phyloP scores from a whole-genome alignment of 768 basidiomycete genomes.

The Termitomyces titanicus region DNA sequence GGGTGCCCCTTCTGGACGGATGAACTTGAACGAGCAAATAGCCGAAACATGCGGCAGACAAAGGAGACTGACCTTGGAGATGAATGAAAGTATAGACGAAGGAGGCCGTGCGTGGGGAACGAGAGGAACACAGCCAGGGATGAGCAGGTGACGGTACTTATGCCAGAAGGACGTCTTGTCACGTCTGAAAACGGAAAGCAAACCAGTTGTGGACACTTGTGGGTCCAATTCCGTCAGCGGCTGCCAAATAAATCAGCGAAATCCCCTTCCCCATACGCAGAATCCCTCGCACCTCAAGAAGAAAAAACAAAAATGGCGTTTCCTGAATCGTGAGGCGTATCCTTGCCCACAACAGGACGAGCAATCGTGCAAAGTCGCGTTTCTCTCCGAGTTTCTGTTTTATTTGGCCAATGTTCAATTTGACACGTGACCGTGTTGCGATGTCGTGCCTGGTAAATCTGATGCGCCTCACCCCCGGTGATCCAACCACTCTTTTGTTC shows the following conservation, averaged over 20 bases:
- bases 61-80: constrained; percentile 41
- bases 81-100: constrained; percentile 63
- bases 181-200: constrained; percentile 36
- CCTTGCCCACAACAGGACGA: constrained; percentile 15
- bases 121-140: constrained; percentile 17
- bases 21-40: background rate
- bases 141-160: constrained; percentile 12
- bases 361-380: constrained; percentile 25
- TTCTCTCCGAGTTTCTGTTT: constrained; percentile 32
- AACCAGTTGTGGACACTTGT: constrained; percentile 46
- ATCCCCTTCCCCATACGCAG: constrained; percentile 6
- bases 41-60: constrained; percentile 11
- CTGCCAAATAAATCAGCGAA: constrained; percentile 30
- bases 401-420: constrained; percentile 47
- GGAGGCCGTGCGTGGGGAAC: constrained; percentile 62
- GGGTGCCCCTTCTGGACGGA: background rate
- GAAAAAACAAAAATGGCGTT: constrained; percentile 22
- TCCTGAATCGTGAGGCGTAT: constrained; percentile 10
- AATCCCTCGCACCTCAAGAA: constrained; percentile 18
- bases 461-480: background rate
- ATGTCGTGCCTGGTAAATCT: constrained; percentile 23
- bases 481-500: background rate
- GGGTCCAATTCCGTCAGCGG: constrained; percentile 42
- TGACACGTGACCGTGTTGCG: constrained; percentile 45
- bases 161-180: constrained; percentile 33